phyloP scores from a whole-genome alignment of 129 eudicot species.

The Tanacetum coccineum region DNA sequence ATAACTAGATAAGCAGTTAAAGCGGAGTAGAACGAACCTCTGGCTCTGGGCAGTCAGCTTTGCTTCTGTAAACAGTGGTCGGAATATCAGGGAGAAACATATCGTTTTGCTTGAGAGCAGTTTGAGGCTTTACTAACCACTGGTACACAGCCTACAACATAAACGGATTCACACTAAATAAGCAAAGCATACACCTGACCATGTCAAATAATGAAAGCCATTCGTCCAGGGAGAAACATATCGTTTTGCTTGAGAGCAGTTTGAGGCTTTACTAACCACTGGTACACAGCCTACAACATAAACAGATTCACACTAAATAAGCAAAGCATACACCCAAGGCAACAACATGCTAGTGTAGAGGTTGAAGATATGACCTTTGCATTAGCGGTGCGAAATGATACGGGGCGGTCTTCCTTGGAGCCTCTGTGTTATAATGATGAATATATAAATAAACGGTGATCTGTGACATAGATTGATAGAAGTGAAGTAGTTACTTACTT shows the following conservation, averaged over 20 bases:
- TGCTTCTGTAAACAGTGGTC: slow-evolving; percentile 90
- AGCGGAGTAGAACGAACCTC: slow-evolving; percentile 53
- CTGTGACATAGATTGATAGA: too few species aligned
- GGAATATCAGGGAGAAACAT: slow-evolving; percentile 98
- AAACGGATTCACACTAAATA: neutral
- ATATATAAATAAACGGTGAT: too few species aligned
- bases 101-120: slow-evolving; percentile 68
- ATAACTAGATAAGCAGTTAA: slow-evolving; percentile 4
- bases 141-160: slow-evolving; percentile 78
- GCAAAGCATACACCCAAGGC: slow-evolving; percentile 16
- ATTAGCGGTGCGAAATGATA: too few species aligned
- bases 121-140: slow-evolving; percentile 90
- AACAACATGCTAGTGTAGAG: too few species aligned
- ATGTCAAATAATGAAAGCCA: slow-evolving; percentile 88
- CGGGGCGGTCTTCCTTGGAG: too few species aligned
- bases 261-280: slow-evolving; percentile 89
- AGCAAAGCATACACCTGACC: too few species aligned
- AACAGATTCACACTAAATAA: neutral
- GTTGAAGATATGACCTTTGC: too few species aligned
- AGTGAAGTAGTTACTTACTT: too few species aligned
- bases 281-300: slow-evolving; percentile 73
- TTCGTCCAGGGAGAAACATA: slow-evolving; percentile 94
- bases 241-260: slow-evolving; percentile 68
- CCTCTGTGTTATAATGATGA: too few species aligned
- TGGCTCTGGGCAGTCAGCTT: slow-evolving; percentile 96